phyloP scores from a whole-genome alignment of 2,329 filamentous ascomycete genomes.

The Sporothrix curviconia region DNA sequence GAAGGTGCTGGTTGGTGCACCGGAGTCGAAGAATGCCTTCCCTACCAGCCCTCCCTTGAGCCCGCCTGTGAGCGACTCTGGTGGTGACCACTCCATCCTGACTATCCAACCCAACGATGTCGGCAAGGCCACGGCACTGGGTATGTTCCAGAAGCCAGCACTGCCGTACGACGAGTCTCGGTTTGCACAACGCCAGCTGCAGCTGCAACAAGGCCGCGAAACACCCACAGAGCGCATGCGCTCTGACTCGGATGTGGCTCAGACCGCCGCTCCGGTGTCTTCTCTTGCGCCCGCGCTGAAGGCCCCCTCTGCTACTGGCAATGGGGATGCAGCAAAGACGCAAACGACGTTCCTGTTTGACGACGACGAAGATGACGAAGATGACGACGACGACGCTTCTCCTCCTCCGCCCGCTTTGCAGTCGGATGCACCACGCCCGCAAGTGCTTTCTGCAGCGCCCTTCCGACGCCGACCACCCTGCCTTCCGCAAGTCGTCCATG shows the following conservation, averaged over 20 bases:
- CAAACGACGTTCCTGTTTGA: conserved; percentile 35
- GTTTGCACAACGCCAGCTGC: conserved; percentile 73
- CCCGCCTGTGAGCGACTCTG: conserved; percentile 64
- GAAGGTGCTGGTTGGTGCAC: conserved; percentile 20
- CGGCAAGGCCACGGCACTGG: conserved; percentile 70
- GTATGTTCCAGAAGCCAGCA: conserved; percentile 60
- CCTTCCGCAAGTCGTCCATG: conserved; percentile 41
- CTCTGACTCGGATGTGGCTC: conserved; percentile 36
- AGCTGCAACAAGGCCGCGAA: conserved; percentile 70
- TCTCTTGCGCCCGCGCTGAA: conserved; percentile 34
- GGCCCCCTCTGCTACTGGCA: conserved; percentile 27
- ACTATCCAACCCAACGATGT: conserved; percentile 67
- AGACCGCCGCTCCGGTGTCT: background rate
- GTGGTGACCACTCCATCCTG: conserved; percentile 54
- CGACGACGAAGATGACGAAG: conserved; percentile 35
- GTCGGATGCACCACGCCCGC: conserved; percentile 25
- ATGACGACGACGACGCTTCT: background rate
- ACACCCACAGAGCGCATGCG: conserved; percentile 45
- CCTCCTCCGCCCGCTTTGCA: background rate
- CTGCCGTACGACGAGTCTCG: conserved; percentile 78
- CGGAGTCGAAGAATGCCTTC: conserved; percentile 26
- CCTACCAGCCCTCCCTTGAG: conserved; percentile 50
- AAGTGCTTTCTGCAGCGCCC: conserved; percentile 40
- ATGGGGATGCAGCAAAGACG: conserved; percentile 27
- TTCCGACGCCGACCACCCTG: conserved; percentile 48